These are phyloP conservation scores for Linnemannia hyalina DNA, from an alignment of 192 early-diverging fungal genomes.

Conservation along the genomic window DNA sequence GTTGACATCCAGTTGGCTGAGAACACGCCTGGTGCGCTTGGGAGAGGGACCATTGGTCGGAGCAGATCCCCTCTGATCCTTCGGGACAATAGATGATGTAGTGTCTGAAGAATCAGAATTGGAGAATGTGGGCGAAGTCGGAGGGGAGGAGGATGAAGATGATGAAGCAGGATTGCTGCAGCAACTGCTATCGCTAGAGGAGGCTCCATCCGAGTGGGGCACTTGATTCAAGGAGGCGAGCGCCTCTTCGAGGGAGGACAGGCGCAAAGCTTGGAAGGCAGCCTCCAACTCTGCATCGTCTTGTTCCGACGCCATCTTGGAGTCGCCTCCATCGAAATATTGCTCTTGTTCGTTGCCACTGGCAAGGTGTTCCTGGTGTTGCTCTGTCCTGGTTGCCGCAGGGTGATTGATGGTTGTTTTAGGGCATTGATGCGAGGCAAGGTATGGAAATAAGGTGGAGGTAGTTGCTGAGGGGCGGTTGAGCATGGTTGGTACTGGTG, in stretches of 20 bases:
- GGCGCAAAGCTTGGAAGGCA: conserved; percentile 1
- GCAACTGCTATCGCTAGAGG: not conserved
- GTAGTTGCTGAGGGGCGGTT: too few relatives aligned
- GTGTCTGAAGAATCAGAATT: not conserved
- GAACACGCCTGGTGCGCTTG: conserved; percentile 43
- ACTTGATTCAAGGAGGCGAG: conserved; percentile 3
- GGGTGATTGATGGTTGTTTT: not conserved
- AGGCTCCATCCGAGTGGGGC: not conserved
- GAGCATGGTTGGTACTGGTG: too few relatives aligned
- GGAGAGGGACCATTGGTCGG: not conserved
- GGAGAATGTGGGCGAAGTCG: conserved; percentile 9
- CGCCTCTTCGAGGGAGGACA: conserved; percentile 9
- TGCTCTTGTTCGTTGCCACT: not conserved
- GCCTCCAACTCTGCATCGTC: conserved; percentile 20
- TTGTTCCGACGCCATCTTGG: not conserved
- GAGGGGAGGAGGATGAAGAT: not conserved
- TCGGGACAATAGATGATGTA: not conserved
- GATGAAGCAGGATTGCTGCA: not conserved
- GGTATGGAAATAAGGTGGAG: too few relatives aligned
- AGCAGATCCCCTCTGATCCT: not conserved
- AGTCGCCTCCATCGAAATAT: not conserved
- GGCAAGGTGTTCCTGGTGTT: not conserved
- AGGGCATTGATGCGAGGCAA: not conserved
- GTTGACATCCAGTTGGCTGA: conserved; percentile 65
- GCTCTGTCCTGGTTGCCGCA: not conserved